Conservation (phyloP, 257 asterid genomes). For the Salvia splendens region DNA sequence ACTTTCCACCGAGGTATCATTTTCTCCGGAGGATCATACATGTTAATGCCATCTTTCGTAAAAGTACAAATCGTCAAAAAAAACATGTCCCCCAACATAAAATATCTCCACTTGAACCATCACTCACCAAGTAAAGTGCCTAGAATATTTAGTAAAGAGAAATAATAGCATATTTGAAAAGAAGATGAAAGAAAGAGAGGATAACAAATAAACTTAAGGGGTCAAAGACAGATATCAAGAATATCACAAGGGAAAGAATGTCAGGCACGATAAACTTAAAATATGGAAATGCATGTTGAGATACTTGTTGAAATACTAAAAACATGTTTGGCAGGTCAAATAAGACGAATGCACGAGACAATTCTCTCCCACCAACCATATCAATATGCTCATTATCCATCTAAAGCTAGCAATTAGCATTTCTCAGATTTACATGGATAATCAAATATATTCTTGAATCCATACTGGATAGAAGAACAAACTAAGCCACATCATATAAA, state of each 20-base stretch:
- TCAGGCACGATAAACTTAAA: not conserved
- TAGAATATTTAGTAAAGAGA: too few relatives aligned
- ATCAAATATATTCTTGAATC: not conserved
- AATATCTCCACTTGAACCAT: too few relatives aligned
- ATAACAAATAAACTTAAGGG: not conserved
- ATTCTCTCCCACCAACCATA: too few relatives aligned
- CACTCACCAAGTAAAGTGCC: too few relatives aligned
- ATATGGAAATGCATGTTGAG: not conserved
- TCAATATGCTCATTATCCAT: too few relatives aligned
- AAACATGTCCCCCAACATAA: too few relatives aligned
- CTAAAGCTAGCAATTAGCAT: too few relatives aligned
- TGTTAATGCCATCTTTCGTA: slow-evolving; percentile 78
- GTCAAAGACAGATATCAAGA: not conserved
- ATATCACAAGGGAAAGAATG: not conserved
- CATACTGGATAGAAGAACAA: not conserved
- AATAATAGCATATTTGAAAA: not conserved
- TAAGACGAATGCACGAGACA: too few relatives aligned
- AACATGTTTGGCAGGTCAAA: too few relatives aligned
- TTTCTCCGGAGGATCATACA: slow-evolving; percentile 86
- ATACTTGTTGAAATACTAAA: not conserved
- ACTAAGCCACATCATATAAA: not conserved
- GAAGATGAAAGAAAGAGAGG: not conserved
- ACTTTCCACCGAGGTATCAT: slow-evolving; percentile 87
- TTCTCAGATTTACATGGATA: not conserved
- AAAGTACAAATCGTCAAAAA: too few relatives aligned